Percentiles rank a stretch among this genome's conserved stretches.
These are phyloP conservation scores for Candida suzukii DNA, from an alignment of 805 yeast species.

Conservation along the genomic window DNA sequence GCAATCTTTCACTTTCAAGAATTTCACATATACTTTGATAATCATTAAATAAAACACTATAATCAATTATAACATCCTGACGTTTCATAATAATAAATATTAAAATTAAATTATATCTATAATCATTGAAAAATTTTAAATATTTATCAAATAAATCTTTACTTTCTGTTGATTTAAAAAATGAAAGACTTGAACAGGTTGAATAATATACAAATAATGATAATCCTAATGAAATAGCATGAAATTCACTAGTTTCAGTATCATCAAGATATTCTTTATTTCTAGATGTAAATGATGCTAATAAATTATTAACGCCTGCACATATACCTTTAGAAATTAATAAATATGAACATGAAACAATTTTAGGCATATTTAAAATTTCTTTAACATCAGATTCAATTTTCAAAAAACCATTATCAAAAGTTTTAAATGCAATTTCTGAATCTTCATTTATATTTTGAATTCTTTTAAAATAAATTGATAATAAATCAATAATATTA, in stretches of 20 bases:
- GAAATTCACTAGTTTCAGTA: background rate
- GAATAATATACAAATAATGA: background rate
- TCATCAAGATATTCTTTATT: background rate
- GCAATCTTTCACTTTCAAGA: constrained; percentile 36
- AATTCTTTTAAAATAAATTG: constrained; percentile 4
- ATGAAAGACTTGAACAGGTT: background rate
- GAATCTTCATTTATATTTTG: background rate
- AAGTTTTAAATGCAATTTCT: background rate
- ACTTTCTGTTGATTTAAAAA: background rate
- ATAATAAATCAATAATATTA: constrained; percentile 5
- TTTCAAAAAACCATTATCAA: background rate
- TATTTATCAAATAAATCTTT: background rate
- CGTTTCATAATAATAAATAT: constrained; percentile 44
- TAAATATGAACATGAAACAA: background rate
- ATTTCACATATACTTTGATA: constrained; percentile 54
- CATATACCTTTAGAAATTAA: background rate
- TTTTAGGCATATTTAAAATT: background rate
- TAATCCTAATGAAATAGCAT: constrained; percentile 2
- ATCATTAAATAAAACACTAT: constrained; percentile 64
- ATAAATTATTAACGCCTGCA: background rate
- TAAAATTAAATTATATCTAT: constrained; percentile 47
- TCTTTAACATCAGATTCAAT: background rate
- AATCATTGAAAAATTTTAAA: constrained; percentile 7
- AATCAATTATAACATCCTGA: constrained; percentile 45
- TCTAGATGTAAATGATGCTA: background rate